Base-by-base conservation (phyloP, 2,329 filamentous ascomycete species). In the Blastomyces emzantsi region DNA sequence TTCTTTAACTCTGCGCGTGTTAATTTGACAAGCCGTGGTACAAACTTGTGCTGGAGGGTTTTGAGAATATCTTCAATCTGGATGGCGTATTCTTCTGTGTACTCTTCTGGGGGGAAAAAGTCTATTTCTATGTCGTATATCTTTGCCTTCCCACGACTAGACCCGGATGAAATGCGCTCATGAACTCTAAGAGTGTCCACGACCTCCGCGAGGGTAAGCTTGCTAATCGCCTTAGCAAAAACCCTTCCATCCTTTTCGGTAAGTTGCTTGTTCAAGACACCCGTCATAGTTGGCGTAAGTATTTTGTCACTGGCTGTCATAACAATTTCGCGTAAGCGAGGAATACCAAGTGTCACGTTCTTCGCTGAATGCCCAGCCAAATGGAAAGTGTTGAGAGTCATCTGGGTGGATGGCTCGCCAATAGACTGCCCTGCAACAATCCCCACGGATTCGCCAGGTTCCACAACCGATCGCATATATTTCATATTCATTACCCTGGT, bases 381-480 rank as follows among this genome's bases (percentile, higher is more conserved):
- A 84, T 99, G 94, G 85, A 99, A 99, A 36, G 95, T 99, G 79
- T 99, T 99, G 63, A 99, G 81, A 8, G 95, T 99, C 95, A 99
- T 99, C 76, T 99, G 94, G 13, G 94, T 99, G 2, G 92, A 97
- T 9, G 95, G 94, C 74, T 99, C 95, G 73, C 94, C 94, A 52
- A 99, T 87, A 41, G 93, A 97, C 77, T 99, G 94, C 11, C 92
- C 92, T 60, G 95, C 95, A 64, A 99, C 90, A 67, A 99, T 95
- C 68, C 94, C 94, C 33, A 99, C 92, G 33, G 94, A 93, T 79
- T 99, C 95, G 56, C 94, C 94, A 36, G 94, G 91, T 70, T 99
- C 93, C 30, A 97, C 89, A 9, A 97, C 83, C 1, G 92, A 96
- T 69, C 88, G 89, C 68, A 97, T 82, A 72, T 97, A 99, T 75